Conservation (phyloP, 2,329 filamentous ascomycete species). For the Colletotrichum karsti region DNA sequence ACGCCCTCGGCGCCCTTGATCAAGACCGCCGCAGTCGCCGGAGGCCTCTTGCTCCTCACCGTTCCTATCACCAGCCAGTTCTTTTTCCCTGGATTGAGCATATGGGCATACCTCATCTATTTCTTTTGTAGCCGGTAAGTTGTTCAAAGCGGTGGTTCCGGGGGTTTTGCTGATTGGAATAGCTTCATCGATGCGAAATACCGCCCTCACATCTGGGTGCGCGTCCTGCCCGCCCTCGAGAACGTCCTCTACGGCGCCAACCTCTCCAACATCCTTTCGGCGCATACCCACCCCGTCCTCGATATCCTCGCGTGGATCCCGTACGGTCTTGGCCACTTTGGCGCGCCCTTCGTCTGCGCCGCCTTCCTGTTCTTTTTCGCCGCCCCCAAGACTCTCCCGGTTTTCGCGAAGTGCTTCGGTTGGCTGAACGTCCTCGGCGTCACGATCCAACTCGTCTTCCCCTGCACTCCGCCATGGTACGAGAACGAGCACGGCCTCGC, state of each 20-base stretch:
- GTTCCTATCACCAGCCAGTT: slow-evolving; percentile 91
- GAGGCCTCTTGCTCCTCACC: slow-evolving; percentile 74
- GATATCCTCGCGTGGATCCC: slow-evolving; percentile 93
- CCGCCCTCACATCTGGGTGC: slow-evolving; percentile 93
- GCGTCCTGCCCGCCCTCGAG: slow-evolving; percentile 91
- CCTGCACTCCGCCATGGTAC: slow-evolving; percentile 96
- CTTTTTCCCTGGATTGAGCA: slow-evolving; percentile 85
- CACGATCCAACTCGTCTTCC: slow-evolving; percentile 87
- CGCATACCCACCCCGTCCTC: slow-evolving; percentile 83
- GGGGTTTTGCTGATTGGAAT: slow-evolving; percentile 18
- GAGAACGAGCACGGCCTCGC: slow-evolving; percentile 92
- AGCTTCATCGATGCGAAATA: slow-evolving; percentile 92
- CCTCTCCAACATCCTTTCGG: slow-evolving; percentile 93
- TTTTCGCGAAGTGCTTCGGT: slow-evolving; percentile 87
- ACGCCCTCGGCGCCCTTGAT: slow-evolving; percentile 82
- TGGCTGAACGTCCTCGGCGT: slow-evolving; percentile 93
- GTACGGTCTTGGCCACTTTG: slow-evolving; percentile 92
- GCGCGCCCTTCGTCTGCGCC: slow-evolving; percentile 82
- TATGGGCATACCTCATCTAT: slow-evolving; percentile 87
- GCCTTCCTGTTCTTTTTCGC: slow-evolving; percentile 86
- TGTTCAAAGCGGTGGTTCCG: neutral
- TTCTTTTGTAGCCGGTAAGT: slow-evolving; percentile 94
- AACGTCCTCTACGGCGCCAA: slow-evolving; percentile 97
- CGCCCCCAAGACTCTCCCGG: slow-evolving; percentile 83
- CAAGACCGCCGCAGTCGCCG: slow-evolving; percentile 77